Base-by-base conservation (phyloP, 495 filamentous ascomycete genomes). In the Thermochaetoides thermophila region DNA sequence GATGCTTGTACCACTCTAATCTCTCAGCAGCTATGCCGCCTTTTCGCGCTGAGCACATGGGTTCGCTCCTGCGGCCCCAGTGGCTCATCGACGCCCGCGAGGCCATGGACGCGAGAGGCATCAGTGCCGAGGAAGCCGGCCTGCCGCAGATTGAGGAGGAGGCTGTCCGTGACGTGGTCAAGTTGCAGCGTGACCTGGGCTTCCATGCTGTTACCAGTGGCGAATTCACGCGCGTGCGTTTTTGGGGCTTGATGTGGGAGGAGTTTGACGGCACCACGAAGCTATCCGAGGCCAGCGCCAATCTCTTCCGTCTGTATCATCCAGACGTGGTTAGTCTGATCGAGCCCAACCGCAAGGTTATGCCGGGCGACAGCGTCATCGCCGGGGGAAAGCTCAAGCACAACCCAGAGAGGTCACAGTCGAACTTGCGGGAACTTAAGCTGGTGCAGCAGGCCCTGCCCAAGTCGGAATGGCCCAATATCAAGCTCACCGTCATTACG, bases 31-130 rank as follows among this genome's bases (percentile, higher is more conserved):
- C 14, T 53, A 51, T 61, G 63, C 78, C 80, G 27, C 81, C 83
- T 12, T 87, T 84, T 59, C 71, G 80, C 40, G 83, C 81, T 29
- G 83, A 87, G 63, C 81, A 87, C 46, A 60, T 92, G 42, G 83
- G 83, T 43, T 86, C 80, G 18, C 71, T 89, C 14, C 71, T 86
- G 14, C 74, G 83, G 12, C 81, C 82, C 25, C 54, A 80, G 26
- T 47, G 68, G 17, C 69, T 89, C 4, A 66, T 86, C 31, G 52
- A 69, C 8, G 66, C 65, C 29, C 78, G 80, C 43, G 63, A 66
- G 22, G 48, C 55, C 12, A 59, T 76, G 42, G 64, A 70, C 29
- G 60, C 71, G n/a, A 69, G 64, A 42, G 74, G 77, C 38, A 53
- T 69, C 16, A 59, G 57, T 10, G 44, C 67, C 29, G 66, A 74